A percentile compares a stretch with the other conserved stretches of the same genome.
Conservation (phyloP, 495 filamentous ascomycete genomes). For the Xylaria cubensis region DNA sequence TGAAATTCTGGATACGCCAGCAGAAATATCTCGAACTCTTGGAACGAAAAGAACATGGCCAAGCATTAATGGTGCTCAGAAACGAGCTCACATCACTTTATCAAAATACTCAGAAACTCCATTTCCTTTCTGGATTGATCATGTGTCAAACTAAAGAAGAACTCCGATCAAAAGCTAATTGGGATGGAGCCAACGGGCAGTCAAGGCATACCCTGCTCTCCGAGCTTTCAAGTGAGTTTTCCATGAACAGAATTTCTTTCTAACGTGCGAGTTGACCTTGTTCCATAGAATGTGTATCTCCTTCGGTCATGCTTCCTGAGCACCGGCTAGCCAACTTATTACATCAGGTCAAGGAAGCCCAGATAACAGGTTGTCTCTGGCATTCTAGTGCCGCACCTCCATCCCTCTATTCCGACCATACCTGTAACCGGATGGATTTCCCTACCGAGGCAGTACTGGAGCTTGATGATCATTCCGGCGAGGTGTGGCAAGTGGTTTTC, state of each 20-base stretch:
- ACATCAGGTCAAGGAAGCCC: conserved; percentile 77
- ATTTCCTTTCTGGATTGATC: conserved; percentile 85
- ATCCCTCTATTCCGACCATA: conserved; percentile 88
- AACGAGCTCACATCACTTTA: conserved; percentile 88
- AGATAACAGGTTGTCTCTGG: conserved; percentile 84
- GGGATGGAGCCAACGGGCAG: conserved; percentile 82
- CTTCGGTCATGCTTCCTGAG: conserved; percentile 97
- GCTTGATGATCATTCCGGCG: conserved; percentile 76
- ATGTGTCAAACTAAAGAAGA: conserved; percentile 86
- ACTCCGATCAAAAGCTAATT: conserved; percentile 78
- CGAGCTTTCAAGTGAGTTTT: conserved; percentile 78
- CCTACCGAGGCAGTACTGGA: conserved; percentile 70
- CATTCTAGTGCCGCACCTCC: conserved; percentile 82
- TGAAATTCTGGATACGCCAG: conserved; percentile 79
- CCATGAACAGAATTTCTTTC: conserved; percentile 4
- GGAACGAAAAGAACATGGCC: conserved; percentile 72
- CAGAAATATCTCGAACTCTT: conserved; percentile 96
- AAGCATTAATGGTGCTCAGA: conserved; percentile 80
- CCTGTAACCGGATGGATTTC: conserved; percentile 80
- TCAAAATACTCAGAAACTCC: conserved; percentile 73
- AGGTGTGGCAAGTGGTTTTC: conserved; percentile 91
- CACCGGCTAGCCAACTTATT: conserved; percentile 88
- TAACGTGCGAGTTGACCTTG: conserved; percentile 25
- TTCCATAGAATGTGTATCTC: conserved; percentile 74
- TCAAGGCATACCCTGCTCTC: conserved; percentile 80